Percentiles rank a stretch among this genome's conserved stretches.
phyloP scores from a whole-genome alignment of 2,329 filamentous ascomycete genomes.

The Xylaria sp. region DNA sequence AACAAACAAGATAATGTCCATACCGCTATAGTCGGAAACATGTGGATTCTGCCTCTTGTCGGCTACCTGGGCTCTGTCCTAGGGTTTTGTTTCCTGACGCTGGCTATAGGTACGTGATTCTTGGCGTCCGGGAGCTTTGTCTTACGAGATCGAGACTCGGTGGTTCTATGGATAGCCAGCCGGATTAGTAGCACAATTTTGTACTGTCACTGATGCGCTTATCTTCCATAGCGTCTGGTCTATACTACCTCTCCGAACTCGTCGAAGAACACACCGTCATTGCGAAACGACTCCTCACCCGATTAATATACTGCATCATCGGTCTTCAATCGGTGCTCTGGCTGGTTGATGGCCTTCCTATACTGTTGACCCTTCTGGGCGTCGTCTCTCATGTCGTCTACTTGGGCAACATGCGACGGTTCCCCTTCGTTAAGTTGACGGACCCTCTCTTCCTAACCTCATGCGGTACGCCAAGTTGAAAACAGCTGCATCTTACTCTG shows the following conservation, averaged over 20 bases:
- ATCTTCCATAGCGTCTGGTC: constrained; percentile 77
- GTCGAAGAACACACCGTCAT: constrained; percentile 98
- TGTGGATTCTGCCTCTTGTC: constrained; percentile 96
- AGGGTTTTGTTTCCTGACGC: constrained; percentile 92
- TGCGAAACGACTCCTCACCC: constrained; percentile 85
- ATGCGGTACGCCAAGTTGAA: constrained; percentile 69
- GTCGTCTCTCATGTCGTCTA: constrained; percentile 87
- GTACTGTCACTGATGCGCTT: constrained; percentile 35
- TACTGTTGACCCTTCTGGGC: constrained; percentile 77
- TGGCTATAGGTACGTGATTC: constrained; percentile 79
- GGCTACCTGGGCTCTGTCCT: constrained; percentile 88
- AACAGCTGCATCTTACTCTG: constrained; percentile 3
- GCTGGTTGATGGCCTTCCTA: constrained; percentile 86
- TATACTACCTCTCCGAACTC: constrained; percentile 97
- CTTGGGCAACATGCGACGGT: constrained; percentile 81
- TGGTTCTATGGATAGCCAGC: neutral
- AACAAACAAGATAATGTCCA: constrained; percentile 28
- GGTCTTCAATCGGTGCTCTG: constrained; percentile 78
- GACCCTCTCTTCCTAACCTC: constrained; percentile 89
- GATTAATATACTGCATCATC: constrained; percentile 86
- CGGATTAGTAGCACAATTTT: neutral
- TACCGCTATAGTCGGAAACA: constrained; percentile 58
- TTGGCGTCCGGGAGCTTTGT: constrained; percentile 7
- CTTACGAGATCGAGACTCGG: neutral
- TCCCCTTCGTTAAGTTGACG: constrained; percentile 82